A percentile compares a stretch with the other conserved stretches of the same genome.
Conservation (phyloP, 352 stramenopile species). For the Pythium aquatile region DNA sequence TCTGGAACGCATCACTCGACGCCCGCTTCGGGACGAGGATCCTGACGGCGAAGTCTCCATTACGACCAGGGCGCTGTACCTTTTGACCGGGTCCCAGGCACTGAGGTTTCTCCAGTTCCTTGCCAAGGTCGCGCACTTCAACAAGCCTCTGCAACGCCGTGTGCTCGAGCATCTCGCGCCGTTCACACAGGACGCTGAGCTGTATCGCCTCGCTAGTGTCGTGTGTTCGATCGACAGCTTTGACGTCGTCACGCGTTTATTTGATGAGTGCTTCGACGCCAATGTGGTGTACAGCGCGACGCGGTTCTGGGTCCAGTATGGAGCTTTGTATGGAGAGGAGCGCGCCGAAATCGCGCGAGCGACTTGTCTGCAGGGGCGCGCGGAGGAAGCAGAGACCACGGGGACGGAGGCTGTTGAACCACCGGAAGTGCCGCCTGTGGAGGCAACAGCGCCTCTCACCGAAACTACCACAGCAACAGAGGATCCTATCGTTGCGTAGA, state of each 20-base stretch:
- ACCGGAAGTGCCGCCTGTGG: not conserved
- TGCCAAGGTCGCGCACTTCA: conserved; percentile 63
- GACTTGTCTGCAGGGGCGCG: not conserved
- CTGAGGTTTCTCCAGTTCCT: conserved; percentile 71
- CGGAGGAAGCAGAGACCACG: not conserved
- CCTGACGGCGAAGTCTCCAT: conserved; percentile 10
- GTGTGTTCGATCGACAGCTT: conserved; percentile 48
- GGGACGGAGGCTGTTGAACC: not conserved
- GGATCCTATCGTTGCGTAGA: conserved; percentile 1
- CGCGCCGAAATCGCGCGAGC: conserved; percentile 22
- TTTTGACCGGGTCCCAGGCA: conserved; percentile 54
- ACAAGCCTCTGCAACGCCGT: conserved; percentile 44
- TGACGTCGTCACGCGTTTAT: conserved; percentile 37
- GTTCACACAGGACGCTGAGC: conserved; percentile 40
- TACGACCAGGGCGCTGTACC: conserved; percentile 38
- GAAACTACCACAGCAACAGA: not conserved
- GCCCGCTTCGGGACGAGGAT: conserved; percentile 4
- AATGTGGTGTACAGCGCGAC: conserved; percentile 25
- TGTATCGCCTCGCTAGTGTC: conserved; percentile 52
- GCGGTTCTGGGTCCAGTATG: conserved; percentile 59
- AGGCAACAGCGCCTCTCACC: not conserved
- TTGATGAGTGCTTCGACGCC: conserved; percentile 34
- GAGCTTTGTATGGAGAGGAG: conserved; percentile 40
- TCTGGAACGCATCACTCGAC: conserved; percentile 53
- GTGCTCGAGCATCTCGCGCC: conserved; percentile 45